These are phyloP conservation scores for Tetrahymena borealis DNA, from an alignment of 73 alveolate genomes.

Conservation along the genomic window DNA sequence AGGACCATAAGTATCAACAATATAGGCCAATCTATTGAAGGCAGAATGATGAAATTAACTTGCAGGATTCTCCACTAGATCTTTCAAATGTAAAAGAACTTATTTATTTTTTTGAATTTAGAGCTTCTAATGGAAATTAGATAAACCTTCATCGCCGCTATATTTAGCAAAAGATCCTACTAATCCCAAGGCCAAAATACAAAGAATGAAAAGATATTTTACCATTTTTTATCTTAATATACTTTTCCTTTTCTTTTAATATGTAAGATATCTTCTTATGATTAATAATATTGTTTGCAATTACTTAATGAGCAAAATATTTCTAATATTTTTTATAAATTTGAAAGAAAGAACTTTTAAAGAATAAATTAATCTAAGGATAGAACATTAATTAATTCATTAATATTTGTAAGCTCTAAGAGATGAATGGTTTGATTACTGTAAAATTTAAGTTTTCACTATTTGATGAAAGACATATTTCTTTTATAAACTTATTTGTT, in stretches of 20 bases:
- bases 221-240: background rate
- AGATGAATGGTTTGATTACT: no score
- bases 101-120: background rate
- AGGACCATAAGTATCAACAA: constrained; percentile 42
- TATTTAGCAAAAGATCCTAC: background rate
- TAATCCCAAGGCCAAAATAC: background rate
- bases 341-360: no score
- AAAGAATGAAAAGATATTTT: background rate
- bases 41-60: constrained; percentile 16
- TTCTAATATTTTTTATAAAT: no score
- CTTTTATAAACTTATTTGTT: no score
- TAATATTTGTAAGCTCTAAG: no score
- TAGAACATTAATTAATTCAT: no score
- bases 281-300: background rate
- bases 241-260: background rate
- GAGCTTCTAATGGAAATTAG: no score
- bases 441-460: no score
- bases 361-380: no score
- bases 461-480: no score
- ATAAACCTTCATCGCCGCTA: no score
- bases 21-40: constrained; percentile 21
- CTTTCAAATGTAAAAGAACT: background rate
- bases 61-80: background rate
- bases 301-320: no score
- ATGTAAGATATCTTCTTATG: background rate